phyloP scores from a whole-genome alignment of 1,284 basidiomycete species.

The Anthracocystis panici-leucophaei region DNA sequence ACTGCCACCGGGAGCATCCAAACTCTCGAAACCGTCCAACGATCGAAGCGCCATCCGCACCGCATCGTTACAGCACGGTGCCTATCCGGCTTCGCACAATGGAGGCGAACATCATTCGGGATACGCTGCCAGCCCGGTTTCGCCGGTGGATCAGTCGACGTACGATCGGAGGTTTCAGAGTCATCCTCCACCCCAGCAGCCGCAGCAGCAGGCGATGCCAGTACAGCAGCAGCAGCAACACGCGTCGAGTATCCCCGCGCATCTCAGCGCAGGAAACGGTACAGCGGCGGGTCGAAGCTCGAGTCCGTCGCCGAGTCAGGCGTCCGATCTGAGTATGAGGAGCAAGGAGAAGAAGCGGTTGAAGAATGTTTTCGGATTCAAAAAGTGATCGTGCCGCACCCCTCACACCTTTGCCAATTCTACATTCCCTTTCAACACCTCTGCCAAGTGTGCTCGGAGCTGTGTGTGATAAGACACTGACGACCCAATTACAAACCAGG shows the following conservation, averaged over 20 bases:
- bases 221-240: not conserved
- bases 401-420: no score
- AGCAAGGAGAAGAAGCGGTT: slow-evolving; percentile 53
- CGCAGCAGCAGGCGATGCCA: slow-evolving; percentile 12
- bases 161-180: slow-evolving; percentile 41
- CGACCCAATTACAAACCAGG: no score
- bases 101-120: slow-evolving; percentile 12
- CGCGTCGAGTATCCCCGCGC: slow-evolving; percentile 13
- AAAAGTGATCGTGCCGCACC: slow-evolving; percentile 43
- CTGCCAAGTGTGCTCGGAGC: no score
- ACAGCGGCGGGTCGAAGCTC: not conserved
- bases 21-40: slow-evolving; percentile 46
- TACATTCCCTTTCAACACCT: not conserved
- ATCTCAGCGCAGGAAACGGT: slow-evolving; percentile 8
- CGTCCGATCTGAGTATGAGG: slow-evolving; percentile 22
- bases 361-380: slow-evolving; percentile 56
- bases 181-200: not conserved
- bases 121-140: slow-evolving; percentile 1
- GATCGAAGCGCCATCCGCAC: slow-evolving; percentile 50
- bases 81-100: not conserved
- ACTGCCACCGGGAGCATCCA: slow-evolving; percentile 40
- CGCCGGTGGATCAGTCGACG: slow-evolving; percentile 14
- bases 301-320: slow-evolving; percentile 38
- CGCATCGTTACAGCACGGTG: slow-evolving; percentile 31
- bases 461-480: no score